Base-by-base conservation (phyloP, 495 filamentous ascomycete genomes). In the Glutinoglossum americanum region DNA sequence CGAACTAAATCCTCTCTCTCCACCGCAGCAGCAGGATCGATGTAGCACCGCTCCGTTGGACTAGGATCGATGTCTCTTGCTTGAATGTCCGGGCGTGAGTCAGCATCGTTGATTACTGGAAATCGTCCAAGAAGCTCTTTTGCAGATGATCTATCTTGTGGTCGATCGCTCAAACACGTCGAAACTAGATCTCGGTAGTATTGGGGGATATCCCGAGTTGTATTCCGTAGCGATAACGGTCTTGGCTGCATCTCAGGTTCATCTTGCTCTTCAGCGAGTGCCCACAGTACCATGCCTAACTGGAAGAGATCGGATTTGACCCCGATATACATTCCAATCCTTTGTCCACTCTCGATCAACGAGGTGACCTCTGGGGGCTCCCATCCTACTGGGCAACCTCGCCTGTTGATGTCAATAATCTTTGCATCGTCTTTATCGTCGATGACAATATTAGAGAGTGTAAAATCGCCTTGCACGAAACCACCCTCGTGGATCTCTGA, bases 401-500 rank as follows among this genome's bases (percentile, higher is more conserved):
- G 75, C 30, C 92, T 78, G 68, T 98, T 98, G 75, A 98, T 97
- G 70, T 98, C 92, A 67, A 98, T 98, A 60, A 98, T 97, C 61
- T 90, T 85, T 15, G 92, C 93, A 64, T 96, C 77, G 67, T 89
- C 80, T 37, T 85, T 66, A 1, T 74, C 74, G 64, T 97, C 86
- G 63, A 98, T 84, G 60, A 98, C 92, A 58, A 98, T 95, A 64
- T 98, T 98, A 3, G 90, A 94, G 10, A 98, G 73, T 0, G 92
- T 98, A 60, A 98, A 96, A 62, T 98, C 92, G 13, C 92, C 92
- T 64, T 98, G 92, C 27, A 98, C 92, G 66, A 95, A 98, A 35
- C 92, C 93, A 23, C 87, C 82, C 64, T 96, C 93, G 60, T 98
- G 92, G 35, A 98, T 90, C 62, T 96, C 88, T 13, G 85, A 81